A percentile compares a stretch with the other conserved stretches of the same genome.
These are phyloP conservation scores for Schizothecium vesticola DNA, from an alignment of 495 filamentous ascomycete species.

Conservation along the genomic window DNA sequence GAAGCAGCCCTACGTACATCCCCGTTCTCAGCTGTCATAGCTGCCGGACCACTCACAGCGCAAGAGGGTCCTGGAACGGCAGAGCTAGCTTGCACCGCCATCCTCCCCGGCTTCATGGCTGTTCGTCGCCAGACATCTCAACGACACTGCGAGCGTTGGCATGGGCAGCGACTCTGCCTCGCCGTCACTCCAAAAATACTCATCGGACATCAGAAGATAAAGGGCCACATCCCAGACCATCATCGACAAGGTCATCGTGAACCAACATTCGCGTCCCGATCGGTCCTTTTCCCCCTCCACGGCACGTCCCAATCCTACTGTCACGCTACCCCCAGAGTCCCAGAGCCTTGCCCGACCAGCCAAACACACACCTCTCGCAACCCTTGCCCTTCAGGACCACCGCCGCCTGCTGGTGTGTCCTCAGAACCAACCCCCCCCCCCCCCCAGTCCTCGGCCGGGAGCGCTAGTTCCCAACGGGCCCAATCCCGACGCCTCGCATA, in stretches of 20 bases:
- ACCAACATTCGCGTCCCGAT: neutral
- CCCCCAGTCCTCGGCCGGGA: slow-evolving; percentile 22
- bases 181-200: slow-evolving; percentile 9
- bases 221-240: neutral
- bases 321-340: neutral
- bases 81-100: slow-evolving; percentile 3
- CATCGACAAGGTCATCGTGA: neutral
- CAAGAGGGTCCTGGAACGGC: neutral
- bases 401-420: neutral
- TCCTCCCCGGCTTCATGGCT: neutral
- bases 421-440: neutral
- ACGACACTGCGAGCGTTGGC: neutral
- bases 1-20: neutral
- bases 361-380: neutral
- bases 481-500: slow-evolving; percentile 30
- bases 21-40: slow-evolving; percentile 3
- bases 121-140: neutral
- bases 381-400: neutral
- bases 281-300: neutral
- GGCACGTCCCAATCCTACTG: neutral
- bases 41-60: slow-evolving; percentile 5
- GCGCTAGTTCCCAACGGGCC: slow-evolving; percentile 19
- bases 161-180: neutral
- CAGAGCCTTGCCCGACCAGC: neutral
- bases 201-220: neutral